Conservation (phyloP, 1,139 yeast genomes). For the Chernovozyma aurita region DNA sequence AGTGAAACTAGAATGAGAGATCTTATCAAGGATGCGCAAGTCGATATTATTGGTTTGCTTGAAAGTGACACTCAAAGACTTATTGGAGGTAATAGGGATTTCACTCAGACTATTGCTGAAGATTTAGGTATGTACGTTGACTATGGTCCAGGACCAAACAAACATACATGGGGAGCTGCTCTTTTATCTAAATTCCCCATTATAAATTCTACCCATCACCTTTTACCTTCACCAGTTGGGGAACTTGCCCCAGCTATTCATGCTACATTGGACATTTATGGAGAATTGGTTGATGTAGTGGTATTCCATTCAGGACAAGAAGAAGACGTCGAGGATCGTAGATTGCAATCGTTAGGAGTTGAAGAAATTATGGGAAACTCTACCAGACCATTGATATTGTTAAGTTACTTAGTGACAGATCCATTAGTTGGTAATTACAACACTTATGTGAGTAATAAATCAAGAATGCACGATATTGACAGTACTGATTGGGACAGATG, state of each 20-base stretch:
- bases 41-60: constrained; percentile 85
- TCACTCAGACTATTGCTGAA: constrained; percentile 88
- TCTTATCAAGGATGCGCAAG: constrained; percentile 75
- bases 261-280: constrained; percentile 90
- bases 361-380: constrained; percentile 78
- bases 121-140: constrained; percentile 93
- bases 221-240: constrained; percentile 93
- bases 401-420: constrained; percentile 85
- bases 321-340: constrained; percentile 91
- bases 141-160: constrained; percentile 96
- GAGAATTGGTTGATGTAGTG: constrained; percentile 80
- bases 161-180: constrained; percentile 98
- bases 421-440: constrained; percentile 89
- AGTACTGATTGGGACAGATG: constrained; percentile 95
- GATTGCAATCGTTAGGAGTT: constrained; percentile 75
- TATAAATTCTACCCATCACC: constrained; percentile 79
- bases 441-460: constrained; percentile 77
- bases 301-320: constrained; percentile 99
- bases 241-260: constrained; percentile 97
- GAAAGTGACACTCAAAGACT: constrained; percentile 93
- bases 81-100: constrained; percentile 91
- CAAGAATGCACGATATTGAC: constrained; percentile 92
- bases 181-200: constrained; percentile 92
- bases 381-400: constrained; percentile 70
- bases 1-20: constrained; percentile 87